Evolutionary conservation across 176 grass and related monocot genomes (phyloP).

Genomic region (Microstegium vimineum): DNA sequence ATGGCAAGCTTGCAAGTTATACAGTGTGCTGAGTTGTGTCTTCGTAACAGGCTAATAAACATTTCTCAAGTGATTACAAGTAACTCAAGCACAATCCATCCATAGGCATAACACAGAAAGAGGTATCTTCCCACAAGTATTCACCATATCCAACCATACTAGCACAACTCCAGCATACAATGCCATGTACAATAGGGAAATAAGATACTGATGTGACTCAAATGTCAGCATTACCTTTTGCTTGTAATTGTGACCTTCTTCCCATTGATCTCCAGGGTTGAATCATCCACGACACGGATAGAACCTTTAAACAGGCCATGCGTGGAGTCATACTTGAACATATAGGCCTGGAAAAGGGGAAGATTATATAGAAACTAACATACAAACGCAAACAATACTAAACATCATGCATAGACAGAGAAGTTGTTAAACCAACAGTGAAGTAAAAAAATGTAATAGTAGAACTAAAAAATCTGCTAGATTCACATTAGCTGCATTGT

Average conservation of each 20-base stretch:
- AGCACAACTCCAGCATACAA: background rate
- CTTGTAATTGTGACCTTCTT: slow-evolving; percentile 80
- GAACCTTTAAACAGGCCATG: slow-evolving; percentile 84
- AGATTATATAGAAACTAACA: slow-evolving; percentile 1
- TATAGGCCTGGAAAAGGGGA: slow-evolving; percentile 68
- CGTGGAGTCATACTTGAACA: slow-evolving; percentile 98
- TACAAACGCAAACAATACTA: background rate
- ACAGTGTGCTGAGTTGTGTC: background rate
- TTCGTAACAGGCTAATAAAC: background rate
- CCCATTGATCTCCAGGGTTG: slow-evolving; percentile 87
- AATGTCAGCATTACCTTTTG: slow-evolving; percentile 61
- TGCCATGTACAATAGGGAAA: background rate
- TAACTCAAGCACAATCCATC: background rate
- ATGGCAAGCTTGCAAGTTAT: background rate
- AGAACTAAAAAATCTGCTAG: background rate
- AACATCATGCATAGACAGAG: background rate
- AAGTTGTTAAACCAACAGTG: background rate
- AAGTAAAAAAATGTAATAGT: background rate
- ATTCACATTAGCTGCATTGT: background rate
- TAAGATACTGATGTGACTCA: background rate
- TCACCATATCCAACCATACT: background rate
- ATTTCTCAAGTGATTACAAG: background rate
- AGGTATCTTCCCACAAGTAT: background rate
- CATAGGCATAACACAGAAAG: background rate
- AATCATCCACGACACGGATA: slow-evolving; percentile 70